Base-by-base conservation (phyloP, 1,284 basidiomycete genomes). In the Athelia psychrophila region DNA sequence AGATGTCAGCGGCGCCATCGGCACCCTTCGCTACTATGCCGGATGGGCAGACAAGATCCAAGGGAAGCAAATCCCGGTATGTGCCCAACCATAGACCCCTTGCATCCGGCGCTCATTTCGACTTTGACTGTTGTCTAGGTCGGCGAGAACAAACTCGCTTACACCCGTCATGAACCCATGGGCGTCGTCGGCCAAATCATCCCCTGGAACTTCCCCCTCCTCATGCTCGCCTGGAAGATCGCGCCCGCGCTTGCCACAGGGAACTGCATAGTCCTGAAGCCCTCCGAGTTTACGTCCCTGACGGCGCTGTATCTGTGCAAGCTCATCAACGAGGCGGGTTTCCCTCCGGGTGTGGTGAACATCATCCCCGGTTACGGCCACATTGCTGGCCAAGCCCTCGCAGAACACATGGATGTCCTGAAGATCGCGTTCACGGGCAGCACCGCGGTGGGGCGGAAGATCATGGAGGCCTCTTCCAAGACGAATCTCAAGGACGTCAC, bases 121-220 rank as follows among this genome's bases (percentile, higher is more conserved):
- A 10, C 42, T 44, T 35, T 12, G 20, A 44, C 12, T 22, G 1
- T 5, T 24, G 25, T n/a, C 4, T 38, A 81, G 81, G 89, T 86
- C 40, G 73, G 78, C 56, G 80, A 89, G 61, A 70, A 63, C 51
- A 93, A 91, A 69, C 74, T 94, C 53, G 79, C 77, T 3, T 95
- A 92, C 73, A 91, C 91, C 16, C 80, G 86, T 25, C 93, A 97
- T 68, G 95, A 98, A 71, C 95, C 96, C 15, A 88, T 97, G 60
- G 96, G 95, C 60, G 94, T 98, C 53, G 81, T 86, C 22, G 81
- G 89, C 46, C 90, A 93, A 73, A 94, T 95, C 67, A 92, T 93
- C 60, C 88, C 88, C 19, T 91, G 89, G 78, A 80, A 85, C 69
- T 86, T 85, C 69, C 84, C 84, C 57, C 67, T 91, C 42, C 72